Evolutionary conservation across 2,329 filamentous ascomycete genomes (phyloP).

Genomic region (Ascochyta rabiei): DNA sequence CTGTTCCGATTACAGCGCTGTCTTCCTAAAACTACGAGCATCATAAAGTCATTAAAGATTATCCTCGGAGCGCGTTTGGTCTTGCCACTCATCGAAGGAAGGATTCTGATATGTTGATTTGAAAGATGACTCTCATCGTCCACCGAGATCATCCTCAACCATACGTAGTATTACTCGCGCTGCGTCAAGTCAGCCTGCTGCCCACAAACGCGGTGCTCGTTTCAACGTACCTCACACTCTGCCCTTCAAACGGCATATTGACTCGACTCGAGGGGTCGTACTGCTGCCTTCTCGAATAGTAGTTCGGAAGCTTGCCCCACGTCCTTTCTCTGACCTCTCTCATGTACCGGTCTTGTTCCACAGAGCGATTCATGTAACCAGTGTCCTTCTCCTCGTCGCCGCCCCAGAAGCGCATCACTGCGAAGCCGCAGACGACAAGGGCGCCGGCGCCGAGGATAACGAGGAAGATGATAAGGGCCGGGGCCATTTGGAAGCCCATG

Average conservation of each 20-base stretch:
- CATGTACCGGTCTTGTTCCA: conserved; percentile 45
- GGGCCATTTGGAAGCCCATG: conserved; percentile 35
- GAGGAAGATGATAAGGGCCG: conserved; percentile 37
- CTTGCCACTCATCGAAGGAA: not conserved
- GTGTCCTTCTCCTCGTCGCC: conserved; percentile 14
- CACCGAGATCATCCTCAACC: not conserved
- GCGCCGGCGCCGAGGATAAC: conserved; percentile 35
- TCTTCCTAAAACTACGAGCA: not conserved
- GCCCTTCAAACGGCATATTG: conserved; percentile 20
- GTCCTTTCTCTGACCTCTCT: conserved; percentile 37
- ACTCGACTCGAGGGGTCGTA: conserved; percentile 5
- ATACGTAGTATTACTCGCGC: conserved; percentile 15
- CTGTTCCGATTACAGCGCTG: too few species aligned
- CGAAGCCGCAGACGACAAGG: conserved; percentile 30
- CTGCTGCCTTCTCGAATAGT: conserved; percentile 1
- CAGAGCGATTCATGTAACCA: conserved; percentile 14
- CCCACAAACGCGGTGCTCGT: not conserved
- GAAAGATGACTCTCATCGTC: not conserved
- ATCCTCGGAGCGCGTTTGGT: not conserved
- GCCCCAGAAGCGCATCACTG: conserved; percentile 27
- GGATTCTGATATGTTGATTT: not conserved
- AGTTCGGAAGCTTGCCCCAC: conserved; percentile 22
- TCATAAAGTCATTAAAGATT: not conserved
- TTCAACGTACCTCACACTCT: conserved; percentile 10
- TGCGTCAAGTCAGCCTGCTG: not conserved